Evolutionary conservation across 176 grass and related monocot species (phyloP).

Genomic region (Otatea glauca): DNA sequence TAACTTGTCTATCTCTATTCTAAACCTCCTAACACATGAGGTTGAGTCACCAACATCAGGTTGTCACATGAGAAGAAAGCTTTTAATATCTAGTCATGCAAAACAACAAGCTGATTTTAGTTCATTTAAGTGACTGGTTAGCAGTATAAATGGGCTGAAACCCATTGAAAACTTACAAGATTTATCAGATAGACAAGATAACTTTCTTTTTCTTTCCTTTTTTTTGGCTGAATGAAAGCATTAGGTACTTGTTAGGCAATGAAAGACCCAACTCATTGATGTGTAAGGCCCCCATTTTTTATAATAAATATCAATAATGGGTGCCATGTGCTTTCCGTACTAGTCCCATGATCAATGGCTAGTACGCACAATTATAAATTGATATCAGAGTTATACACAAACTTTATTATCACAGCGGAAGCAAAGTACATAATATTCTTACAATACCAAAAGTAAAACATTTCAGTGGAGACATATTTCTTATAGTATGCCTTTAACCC

Average conservation of each 20-base stretch:
- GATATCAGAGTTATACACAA: too few relatives aligned
- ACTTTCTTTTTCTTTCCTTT: not conserved
- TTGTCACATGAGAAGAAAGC: not conserved
- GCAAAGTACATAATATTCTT: too few relatives aligned
- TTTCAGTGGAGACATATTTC: too few relatives aligned
- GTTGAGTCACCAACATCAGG: not conserved
- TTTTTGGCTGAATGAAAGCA: not conserved
- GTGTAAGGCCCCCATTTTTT: too few relatives aligned
- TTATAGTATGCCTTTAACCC: too few relatives aligned
- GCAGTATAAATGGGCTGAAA: not conserved
- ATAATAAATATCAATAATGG: too few relatives aligned
- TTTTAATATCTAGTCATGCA: not conserved
- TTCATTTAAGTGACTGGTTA: slow-evolving; percentile 3
- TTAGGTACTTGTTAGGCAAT: slow-evolving; percentile 8
- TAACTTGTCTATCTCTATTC: slow-evolving; percentile 17
- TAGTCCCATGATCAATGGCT: too few relatives aligned
- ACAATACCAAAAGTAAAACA: too few relatives aligned
- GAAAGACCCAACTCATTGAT: not conserved
- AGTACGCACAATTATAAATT: too few relatives aligned
- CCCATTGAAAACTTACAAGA: not conserved
- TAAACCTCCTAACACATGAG: not conserved
- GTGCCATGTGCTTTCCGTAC: too few relatives aligned
- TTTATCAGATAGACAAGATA: not conserved
- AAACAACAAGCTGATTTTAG: not conserved
- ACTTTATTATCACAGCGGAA: too few relatives aligned